Evolutionary conservation across 805 yeast genomes (phyloP).

Genomic region (Schwanniomyces vanrijiae): DNA sequence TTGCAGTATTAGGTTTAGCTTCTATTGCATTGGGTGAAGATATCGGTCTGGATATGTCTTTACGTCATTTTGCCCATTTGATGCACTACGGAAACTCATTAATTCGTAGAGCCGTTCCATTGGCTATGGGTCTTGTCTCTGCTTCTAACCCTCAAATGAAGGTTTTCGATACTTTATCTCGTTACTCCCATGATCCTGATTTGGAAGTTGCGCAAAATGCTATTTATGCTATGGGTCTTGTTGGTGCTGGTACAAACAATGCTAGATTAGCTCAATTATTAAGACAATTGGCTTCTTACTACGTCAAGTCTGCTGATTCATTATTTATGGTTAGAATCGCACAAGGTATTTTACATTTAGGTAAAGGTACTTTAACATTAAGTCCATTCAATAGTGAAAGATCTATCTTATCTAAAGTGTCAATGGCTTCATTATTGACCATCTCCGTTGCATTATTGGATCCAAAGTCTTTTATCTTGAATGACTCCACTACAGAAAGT

Average conservation of each 20-base stretch:
- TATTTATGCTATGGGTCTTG: conserved; percentile 94
- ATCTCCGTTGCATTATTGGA: conserved; percentile 81
- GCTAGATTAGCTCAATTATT: conserved; percentile 95
- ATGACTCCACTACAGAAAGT: conserved; percentile 48
- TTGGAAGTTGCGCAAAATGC: conserved; percentile 92
- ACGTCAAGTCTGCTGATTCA: conserved; percentile 85
- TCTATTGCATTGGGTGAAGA: conserved; percentile 96
- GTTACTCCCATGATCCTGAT: conserved; percentile 95
- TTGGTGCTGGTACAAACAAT: conserved; percentile 98
- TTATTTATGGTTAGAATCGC: conserved; percentile 91
- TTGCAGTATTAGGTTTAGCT: conserved; percentile 93
- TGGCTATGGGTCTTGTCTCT: conserved; percentile 96
- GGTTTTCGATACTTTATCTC: conserved; percentile 91
- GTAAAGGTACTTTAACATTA: conserved; percentile 91
- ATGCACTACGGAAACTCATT: conserved; percentile 96
- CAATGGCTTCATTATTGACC: conserved; percentile 86
- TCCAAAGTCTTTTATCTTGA: conserved; percentile 79
- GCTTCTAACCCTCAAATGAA: conserved; percentile 95
- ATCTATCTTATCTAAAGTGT: conserved; percentile 79
- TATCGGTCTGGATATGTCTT: conserved; percentile 95
- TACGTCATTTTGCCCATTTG: conserved; percentile 95
- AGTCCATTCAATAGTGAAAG: conserved; percentile 90
- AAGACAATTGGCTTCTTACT: conserved; percentile 92
- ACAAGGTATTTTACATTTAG: conserved; percentile 91
- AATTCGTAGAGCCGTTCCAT: conserved; percentile 90